A percentile compares a stretch with the other conserved stretches of the same genome.
Evolutionary conservation across 306 rosid species (phyloP).

Genomic region (Dalbergia cochinchinensis): DNA sequence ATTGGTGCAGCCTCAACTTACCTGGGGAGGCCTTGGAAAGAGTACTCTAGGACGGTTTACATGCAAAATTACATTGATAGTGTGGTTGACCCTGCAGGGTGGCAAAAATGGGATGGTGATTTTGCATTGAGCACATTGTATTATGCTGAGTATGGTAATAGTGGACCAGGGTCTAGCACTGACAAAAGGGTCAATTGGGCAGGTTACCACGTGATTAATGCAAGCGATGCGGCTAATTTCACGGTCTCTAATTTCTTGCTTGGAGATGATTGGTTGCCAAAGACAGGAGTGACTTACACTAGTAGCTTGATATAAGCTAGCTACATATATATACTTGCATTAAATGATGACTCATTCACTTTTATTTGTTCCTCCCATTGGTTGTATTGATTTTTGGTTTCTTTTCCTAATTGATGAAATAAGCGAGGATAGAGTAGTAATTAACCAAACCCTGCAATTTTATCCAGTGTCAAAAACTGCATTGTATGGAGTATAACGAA

Average conservation of each 20-base stretch:
- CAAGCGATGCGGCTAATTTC: conserved; percentile 65
- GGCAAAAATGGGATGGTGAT: conserved; percentile 74
- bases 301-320: conserved; percentile 44
- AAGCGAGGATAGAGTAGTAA: background rate
- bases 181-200: conserved; percentile 65
- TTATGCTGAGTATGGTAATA: conserved; percentile 74
- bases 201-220: conserved; percentile 64
- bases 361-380: background rate
- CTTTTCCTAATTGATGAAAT: background rate
- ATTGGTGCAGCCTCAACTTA: conserved; percentile 45
- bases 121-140: conserved; percentile 65
- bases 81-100: conserved; percentile 59
- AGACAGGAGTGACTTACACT: conserved; percentile 68
- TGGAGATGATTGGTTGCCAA: conserved; percentile 72
- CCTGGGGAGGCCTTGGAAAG: conserved; percentile 88
- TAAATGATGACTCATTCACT: background rate
- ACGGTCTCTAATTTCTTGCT: conserved; percentile 63
- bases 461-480: background rate
- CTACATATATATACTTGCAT: background rate
- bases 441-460: background rate
- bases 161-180: conserved; percentile 69
- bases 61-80: conserved; percentile 64
- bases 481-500: background rate
- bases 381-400: background rate
- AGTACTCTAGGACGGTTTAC: conserved; percentile 69